Percentiles rank a stretch among this genome's conserved stretches.
Conservation (phyloP, 192 early-diverging fungal species). For the Haplosporangium gracile region DNA sequence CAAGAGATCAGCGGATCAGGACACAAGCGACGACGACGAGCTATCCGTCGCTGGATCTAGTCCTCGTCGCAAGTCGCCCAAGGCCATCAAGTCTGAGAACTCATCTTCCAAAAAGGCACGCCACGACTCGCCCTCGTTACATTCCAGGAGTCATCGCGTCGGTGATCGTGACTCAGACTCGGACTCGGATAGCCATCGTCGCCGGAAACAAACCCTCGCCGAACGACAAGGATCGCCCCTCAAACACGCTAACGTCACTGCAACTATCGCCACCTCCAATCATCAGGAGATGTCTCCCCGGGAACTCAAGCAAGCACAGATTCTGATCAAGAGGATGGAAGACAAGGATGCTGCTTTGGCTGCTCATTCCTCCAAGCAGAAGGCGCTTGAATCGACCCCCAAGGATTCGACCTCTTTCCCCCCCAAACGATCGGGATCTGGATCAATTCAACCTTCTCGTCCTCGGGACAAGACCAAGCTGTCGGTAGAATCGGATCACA, state of each 20-base stretch:
- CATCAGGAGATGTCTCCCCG: constrained; percentile 39
- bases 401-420: constrained; percentile 6
- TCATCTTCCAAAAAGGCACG: constrained; percentile 42
- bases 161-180: constrained; percentile 30
- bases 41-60: constrained; percentile 24
- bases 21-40: constrained; percentile 37
- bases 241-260: constrained; percentile 8
- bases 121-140: constrained; percentile 11
- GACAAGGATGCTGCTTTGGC: constrained; percentile 30
- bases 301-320: constrained; percentile 46
- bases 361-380: constrained; percentile 17
- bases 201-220: constrained; percentile 17
- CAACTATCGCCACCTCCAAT: neutral
- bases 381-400: neutral
- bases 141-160: neutral
- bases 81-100: constrained; percentile 21
- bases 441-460: constrained; percentile 11
- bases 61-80: constrained; percentile 39
- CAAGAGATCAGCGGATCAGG: constrained; percentile 38
- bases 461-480: constrained; percentile 14
- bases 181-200: constrained; percentile 41
- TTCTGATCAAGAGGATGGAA: constrained; percentile 49
- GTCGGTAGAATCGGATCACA: constrained; percentile 4
- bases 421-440: neutral
- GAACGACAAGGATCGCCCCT: constrained; percentile 29